These are phyloP conservation scores for Eremothecium cymbalariae DNA, from an alignment of 1,139 yeast genomes.

Conservation along the genomic window DNA sequence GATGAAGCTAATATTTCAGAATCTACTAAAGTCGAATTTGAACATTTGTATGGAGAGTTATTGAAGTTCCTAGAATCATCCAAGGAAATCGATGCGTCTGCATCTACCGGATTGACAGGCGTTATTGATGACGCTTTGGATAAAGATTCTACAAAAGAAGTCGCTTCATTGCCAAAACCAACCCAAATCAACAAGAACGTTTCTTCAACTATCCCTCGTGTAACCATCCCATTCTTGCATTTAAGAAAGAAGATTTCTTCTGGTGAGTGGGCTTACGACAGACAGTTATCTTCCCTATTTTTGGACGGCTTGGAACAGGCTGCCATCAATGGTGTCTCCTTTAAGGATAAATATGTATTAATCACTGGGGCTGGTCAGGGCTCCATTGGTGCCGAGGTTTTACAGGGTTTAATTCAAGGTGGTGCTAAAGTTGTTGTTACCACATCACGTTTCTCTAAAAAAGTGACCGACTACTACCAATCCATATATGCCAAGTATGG, in stretches of 20 bases:
- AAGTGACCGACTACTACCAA: slow-evolving; percentile 94
- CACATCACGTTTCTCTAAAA: slow-evolving; percentile 89
- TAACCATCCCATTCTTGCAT: slow-evolving; percentile 91
- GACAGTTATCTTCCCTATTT: slow-evolving; percentile 64
- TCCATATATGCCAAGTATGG: slow-evolving; percentile 87
- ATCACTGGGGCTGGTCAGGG: slow-evolving; percentile 99
- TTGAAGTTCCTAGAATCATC: slow-evolving; percentile 64
- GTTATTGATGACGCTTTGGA: slow-evolving; percentile 41
- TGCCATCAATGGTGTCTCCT: slow-evolving; percentile 87
- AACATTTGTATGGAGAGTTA: slow-evolving; percentile 70
- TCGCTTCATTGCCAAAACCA: slow-evolving; percentile 71
- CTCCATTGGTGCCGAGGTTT: slow-evolving; percentile 93
- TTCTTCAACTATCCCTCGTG: slow-evolving; percentile 64
- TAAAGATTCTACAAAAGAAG: slow-evolving; percentile 65
- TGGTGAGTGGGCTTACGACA: slow-evolving; percentile 81
- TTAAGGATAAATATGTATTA: slow-evolving; percentile 80
- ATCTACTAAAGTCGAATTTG: slow-evolving; percentile 66
- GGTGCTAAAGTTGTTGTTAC: slow-evolving; percentile 97
- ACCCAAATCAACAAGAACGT: slow-evolving; percentile 66
- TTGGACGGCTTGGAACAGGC: slow-evolving; percentile 88
- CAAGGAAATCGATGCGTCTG: slow-evolving; percentile 49
- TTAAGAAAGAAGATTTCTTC: slow-evolving; percentile 65
- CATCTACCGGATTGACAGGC: slow-evolving; percentile 35
- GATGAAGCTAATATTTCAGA: slow-evolving; percentile 38
- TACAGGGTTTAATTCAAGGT: slow-evolving; percentile 92